Evolutionary conservation across 331 rosid genomes (phyloP), one percentile per base, ranked within the genome.

Genomic region (Telfairia occidentalis): DNA sequence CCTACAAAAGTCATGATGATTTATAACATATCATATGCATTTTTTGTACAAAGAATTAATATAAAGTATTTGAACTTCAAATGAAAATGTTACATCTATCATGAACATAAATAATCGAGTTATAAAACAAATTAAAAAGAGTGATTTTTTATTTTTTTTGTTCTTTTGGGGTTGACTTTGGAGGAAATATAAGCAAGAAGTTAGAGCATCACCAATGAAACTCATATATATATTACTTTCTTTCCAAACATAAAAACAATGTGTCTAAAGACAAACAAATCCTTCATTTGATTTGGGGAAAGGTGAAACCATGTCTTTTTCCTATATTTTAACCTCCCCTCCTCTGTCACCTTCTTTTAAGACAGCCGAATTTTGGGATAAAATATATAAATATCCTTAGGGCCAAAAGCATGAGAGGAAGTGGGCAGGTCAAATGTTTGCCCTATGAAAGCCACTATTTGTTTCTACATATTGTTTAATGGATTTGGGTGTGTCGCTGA

Each of bases 91-190:
- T n/a, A n/a, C 28, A 35, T 63, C 1, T 64, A 18, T 64, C 71
- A 64, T 10, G 71, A 35, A 35, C 42, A 58, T 21, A n/a, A n/a
- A 11, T 5, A 35, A 64, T 9, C 4, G 46, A 63, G 28, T 3
- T 63, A 35, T 64, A 64, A n/a, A 64, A 37, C 49, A 64, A 63
- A 64, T 35, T 19, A 37, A 9, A 63, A 35, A n/a, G n/a, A n/a
- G n/a, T n/a, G n/a, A n/a, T n/a, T n/a, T n/a, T n/a, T n/a, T n/a
- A n/a, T n/a, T n/a, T n/a, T n/a, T n/a, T n/a, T n/a, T n/a, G n/a
- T n/a, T n/a, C n/a, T n/a, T n/a, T n/a, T n/a, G n/a, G n/a, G 28
- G 57, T 69, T 71, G 75, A 71, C 75, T 71, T 71, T 71, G 28
- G 58, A 46, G 3, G n/a, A 29, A 38, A 19, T 63, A 35, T 48